Evolutionary conservation across 805 yeast genomes (phyloP), one percentile per base, ranked within the genome.

Genomic region (Blastobotrys mokoenaii): DNA sequence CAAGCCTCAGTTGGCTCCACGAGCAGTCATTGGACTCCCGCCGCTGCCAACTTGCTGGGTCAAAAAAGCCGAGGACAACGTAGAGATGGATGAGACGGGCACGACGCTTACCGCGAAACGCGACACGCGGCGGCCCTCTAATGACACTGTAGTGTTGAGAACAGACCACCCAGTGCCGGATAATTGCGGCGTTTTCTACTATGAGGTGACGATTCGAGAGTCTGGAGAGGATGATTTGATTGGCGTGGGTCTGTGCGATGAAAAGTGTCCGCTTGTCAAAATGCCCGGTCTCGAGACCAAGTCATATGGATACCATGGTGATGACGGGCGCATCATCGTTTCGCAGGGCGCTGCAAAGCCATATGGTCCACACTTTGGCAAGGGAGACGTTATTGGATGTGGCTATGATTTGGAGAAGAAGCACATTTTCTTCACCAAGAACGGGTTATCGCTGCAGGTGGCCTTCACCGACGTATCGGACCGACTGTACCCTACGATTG

Each of bases 351-450:
- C 66, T 2, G 62, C 68, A 12, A 66, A 65, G 37, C 66, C 62
- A 18, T 70, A 66, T 42, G 69, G 70, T 1, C 70, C 72, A 35
- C 64, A 59, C 27, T 80, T 74, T 59, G 76, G 79, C 0, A 58
- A 65, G 31, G 73, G 73, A 17, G 96, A 87, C 61, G 68, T 75
- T 2, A 72, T 89, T 50, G 97, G 97, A 0, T 82, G 89, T 62
- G 96, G 96, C 3, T 72, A 87, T 18, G 82, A 88, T 65, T 82
- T 76, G 54, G 67, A 73, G 12, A 76, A 74, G 35, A 72, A 76
- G 36, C 65, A 79, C 0, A 71, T 86, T 2, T 89, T 88, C 55
- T 77, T 77, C 51, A 88, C 96, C 0, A 81, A 84, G 59, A 88
- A 89, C 63, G 97, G 96, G 1, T 71, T 84, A 2, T 66, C 62